Base-by-base conservation (phyloP, 352 stramenopile species). In the Lagenidium sp. region DNA sequence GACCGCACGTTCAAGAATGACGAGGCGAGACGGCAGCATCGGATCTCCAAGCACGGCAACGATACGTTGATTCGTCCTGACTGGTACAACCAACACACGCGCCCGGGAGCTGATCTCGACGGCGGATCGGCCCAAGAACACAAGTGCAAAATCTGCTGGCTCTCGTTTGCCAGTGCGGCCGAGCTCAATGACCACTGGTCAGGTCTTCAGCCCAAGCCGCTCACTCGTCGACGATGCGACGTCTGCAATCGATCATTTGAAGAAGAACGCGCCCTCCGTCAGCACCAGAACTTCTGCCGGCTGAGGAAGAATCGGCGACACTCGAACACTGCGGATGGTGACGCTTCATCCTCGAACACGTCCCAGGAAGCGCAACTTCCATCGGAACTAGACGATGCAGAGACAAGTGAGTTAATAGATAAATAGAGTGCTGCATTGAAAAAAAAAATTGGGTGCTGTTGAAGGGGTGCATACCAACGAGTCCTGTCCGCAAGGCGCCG, bases 21-120 rank as follows among this genome's bases (percentile, higher is more conserved):
- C 24, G 74, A 87, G 23, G 80, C 79, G 4, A 66, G 65, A 20
- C 68, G 68, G 41, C 80, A 93, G 44, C 82, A 94, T 34, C 47
- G 70, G 13, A 55, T 83, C 30, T 77, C 82, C 28, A 94, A 94
- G 50, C 82, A 94, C 52, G 82, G 80, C 24, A 69, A 74, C 21
- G 76, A 91, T 50, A 60, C 57, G 24, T 55, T 81, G 13, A 91
- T 94, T 29, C 69, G 73, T 21, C 82, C 82, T 1, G 82, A 94
- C 47, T 94, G 82, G 82, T 88, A 68, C 44, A 50, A 61, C 18
- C 42, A 8, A 36, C 28, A 18, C 28, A 12, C 13, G 25, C 29
- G 13, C 41, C 16, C 41, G 26, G 28, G 50, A 64, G 39, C 55
- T 65, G 35, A 24, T 19, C 56, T 77, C 6, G 50, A 62, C 31